phyloP scores from a whole-genome alignment of 1,139 yeast species.

The Kodamaea suecica region DNA sequence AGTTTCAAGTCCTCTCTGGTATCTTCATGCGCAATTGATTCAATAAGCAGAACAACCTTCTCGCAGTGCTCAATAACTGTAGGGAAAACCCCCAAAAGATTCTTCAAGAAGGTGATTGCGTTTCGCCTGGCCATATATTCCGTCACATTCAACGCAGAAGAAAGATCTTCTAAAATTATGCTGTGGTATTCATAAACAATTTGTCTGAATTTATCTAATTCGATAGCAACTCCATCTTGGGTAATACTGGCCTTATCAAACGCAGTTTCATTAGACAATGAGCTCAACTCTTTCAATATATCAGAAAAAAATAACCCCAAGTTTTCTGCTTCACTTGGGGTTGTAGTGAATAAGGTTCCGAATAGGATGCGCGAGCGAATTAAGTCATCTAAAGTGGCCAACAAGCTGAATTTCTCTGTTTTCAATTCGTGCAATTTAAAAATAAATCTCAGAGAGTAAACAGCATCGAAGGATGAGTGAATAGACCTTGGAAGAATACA shows the following conservation, averaged over 20 bases:
- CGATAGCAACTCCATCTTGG: slow-evolving; percentile 8
- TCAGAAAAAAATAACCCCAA: slow-evolving; percentile 71
- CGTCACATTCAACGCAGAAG: slow-evolving; percentile 47
- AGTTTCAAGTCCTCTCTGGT: slow-evolving; percentile 76
- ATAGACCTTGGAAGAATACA: slow-evolving; percentile 76
- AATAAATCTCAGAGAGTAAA: slow-evolving; percentile 63
- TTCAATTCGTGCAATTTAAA: slow-evolving; percentile 46
- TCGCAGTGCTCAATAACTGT: slow-evolving; percentile 67
- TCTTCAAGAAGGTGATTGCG: slow-evolving; percentile 74
- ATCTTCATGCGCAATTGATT: slow-evolving; percentile 51
- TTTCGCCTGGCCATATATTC: slow-evolving; percentile 83
- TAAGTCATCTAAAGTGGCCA: slow-evolving; percentile 45
- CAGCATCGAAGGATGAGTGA: slow-evolving; percentile 84
- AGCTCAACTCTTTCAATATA: slow-evolving; percentile 44
- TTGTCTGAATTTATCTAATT: slow-evolving; percentile 38
- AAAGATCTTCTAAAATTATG: slow-evolving; percentile 44
- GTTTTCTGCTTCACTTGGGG: slow-evolving; percentile 79
- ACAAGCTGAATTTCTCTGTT: slow-evolving; percentile 43
- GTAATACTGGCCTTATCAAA: slow-evolving; percentile 13
- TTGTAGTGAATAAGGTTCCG: slow-evolving; percentile 65
- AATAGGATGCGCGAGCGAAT: slow-evolving; percentile 50
- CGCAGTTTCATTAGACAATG: slow-evolving; percentile 30
- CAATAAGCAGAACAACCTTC: slow-evolving; percentile 45
- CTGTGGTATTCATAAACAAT: slow-evolving; percentile 57
- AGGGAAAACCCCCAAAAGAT: slow-evolving; percentile 65